Conservation (phyloP, 306 rosid genomes). For the Quercus agrifolia region DNA sequence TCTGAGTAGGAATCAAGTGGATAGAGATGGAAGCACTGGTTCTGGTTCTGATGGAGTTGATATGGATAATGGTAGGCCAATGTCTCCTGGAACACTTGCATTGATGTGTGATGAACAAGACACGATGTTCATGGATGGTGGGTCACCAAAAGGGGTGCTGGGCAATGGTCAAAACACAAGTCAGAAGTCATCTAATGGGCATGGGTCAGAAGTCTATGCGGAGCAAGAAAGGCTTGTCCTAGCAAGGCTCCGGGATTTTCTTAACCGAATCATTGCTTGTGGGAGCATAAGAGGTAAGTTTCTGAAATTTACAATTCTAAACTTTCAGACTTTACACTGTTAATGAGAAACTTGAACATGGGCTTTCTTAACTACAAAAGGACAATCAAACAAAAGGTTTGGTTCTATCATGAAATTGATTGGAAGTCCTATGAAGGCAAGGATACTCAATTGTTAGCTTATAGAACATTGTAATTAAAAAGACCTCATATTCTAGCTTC, state of each 20-base stretch:
- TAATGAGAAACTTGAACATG: conserved; percentile 2
- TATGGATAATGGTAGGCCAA: conserved; percentile 35
- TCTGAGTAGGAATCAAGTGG: conserved; percentile 32
- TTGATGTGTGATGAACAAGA: conserved; percentile 79
- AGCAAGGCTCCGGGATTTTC: conserved; percentile 55
- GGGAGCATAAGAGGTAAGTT: conserved; percentile 64
- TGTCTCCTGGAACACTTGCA: conserved; percentile 72
- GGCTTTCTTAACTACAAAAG: conserved; percentile 4
- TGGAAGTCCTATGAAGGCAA: conserved; percentile 7
- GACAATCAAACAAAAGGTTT: conserved; percentile 5
- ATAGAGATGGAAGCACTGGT: conserved; percentile 22
- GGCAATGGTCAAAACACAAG: conserved; percentile 23
- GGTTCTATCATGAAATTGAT: background rate
- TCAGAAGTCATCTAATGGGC: conserved; percentile 38
- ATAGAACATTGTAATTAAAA: background rate
- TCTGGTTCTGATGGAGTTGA: conserved; percentile 37
- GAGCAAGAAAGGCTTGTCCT: conserved; percentile 67
- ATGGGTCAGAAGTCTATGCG: conserved; percentile 37
- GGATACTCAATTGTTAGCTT: background rate
- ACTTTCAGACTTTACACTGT: background rate
- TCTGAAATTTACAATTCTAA: conserved; percentile 6
- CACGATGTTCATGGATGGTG: conserved; percentile 38
- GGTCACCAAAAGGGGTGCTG: conserved; percentile 29
- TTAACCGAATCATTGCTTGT: conserved; percentile 46
- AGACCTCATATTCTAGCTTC: background rate